Evolutionary conservation across 2,329 filamentous ascomycete species (phyloP), one percentile per base, ranked within the genome.

Genomic region (Sporothrix sp.): DNA sequence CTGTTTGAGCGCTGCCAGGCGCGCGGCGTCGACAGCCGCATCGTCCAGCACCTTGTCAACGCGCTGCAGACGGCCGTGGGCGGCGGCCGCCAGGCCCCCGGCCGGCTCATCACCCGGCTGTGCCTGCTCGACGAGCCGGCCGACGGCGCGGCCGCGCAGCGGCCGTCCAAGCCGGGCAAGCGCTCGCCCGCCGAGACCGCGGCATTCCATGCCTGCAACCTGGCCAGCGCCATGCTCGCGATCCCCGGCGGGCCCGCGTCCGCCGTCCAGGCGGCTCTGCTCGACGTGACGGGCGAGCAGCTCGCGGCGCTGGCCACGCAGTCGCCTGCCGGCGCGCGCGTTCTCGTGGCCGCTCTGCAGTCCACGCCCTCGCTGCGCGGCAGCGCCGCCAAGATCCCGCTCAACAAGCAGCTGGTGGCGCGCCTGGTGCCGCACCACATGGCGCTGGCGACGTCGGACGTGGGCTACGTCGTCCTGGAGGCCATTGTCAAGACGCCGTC

Each of bases 1-100:
- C 70, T 97, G 3, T 84, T 97, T 54, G 88, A 96, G 65, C 79
- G 91, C 55, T 95, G 87, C 62, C 69, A 79, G 5, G 80, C 82
- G 9, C 82, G 91, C 51, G 56, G 64, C 10, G 68, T 74, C 48
- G 69, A 49, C 10, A 23, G 70, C 16, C 71, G 71, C 35, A 67
- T 52, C 9, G 62, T 77, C 9, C 65, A 76, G n/a, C 71, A 70
- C 25, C 74, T 70, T 28, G 67, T 79, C 3, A 78, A 73, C 58
- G 64, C 69, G 2, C 64, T 78, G 32, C 65, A 68, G 38, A 64
- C 66, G 13, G 65, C 66, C 3, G 51, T 52, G 10, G 52, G 49
- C 18, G 54, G 52, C 13, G 39, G 62, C 64, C 25, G 48, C 7
- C 33, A 64, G 8, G 67, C 73, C 43, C 68, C 71, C 18, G 72